These are phyloP conservation scores for Xylaria sp. DNA, from an alignment of 2,329 filamentous ascomycete species.

Conservation along the genomic window DNA sequence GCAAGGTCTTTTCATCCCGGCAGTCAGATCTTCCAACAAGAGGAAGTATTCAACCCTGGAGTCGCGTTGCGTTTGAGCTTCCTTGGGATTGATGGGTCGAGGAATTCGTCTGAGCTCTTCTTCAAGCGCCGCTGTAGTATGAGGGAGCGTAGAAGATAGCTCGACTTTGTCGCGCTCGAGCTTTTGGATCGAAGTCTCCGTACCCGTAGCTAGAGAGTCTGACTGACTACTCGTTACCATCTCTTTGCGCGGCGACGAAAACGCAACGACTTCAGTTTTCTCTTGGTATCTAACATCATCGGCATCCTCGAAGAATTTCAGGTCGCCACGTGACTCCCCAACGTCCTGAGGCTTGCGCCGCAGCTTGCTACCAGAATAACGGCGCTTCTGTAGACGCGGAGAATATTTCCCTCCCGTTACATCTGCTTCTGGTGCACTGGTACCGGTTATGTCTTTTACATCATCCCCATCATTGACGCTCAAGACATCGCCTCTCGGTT, in stretches of 20 bases:
- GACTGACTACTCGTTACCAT: constrained; percentile 9
- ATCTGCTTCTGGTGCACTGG: constrained; percentile 60
- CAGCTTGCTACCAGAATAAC: constrained; percentile 83
- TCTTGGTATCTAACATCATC: constrained; percentile 76
- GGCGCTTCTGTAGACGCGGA: constrained; percentile 53
- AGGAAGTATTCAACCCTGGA: constrained; percentile 85
- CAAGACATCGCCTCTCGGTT: constrained; percentile 26
- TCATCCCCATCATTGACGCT: constrained; percentile 35
- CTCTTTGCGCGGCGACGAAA: constrained; percentile 17
- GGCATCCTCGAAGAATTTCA: constrained; percentile 89
- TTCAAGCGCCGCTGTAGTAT: constrained; percentile 36
- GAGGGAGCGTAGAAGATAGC: constrained; percentile 31
- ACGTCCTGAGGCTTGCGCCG: constrained; percentile 69
- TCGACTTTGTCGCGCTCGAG: constrained; percentile 31
- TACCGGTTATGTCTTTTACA: constrained; percentile 55
- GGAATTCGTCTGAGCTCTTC: constrained; percentile 42
- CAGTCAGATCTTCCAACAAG: constrained; percentile 87
- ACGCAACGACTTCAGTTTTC: constrained; percentile 52
- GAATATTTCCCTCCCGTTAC: constrained; percentile 42
- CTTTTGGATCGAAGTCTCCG: not conserved
- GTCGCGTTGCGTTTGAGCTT: constrained; percentile 59
- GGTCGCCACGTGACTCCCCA: constrained; percentile 61
- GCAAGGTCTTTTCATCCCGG: constrained; percentile 92
- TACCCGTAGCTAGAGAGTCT: not conserved
- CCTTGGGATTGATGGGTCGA: constrained; percentile 68